phyloP scores from a whole-genome alignment of 257 asterid genomes.

The Henckelia pumila region DNA sequence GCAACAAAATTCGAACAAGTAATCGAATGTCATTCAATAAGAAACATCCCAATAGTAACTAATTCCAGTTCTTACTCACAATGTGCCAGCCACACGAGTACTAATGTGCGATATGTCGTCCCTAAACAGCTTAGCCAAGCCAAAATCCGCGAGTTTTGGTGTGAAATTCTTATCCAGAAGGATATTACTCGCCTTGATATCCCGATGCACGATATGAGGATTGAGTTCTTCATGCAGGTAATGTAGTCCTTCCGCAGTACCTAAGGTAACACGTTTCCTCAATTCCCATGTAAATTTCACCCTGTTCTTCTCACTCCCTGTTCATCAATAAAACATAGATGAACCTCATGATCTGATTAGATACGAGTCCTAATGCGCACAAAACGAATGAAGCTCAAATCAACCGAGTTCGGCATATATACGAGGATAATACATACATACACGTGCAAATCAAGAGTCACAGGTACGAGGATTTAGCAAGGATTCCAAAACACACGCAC shows the following conservation, averaged over 20 bases:
- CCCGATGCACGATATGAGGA: slow-evolving; percentile 75
- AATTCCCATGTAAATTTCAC: slow-evolving; percentile 49
- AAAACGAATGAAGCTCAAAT: too few species aligned
- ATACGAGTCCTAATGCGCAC: background rate
- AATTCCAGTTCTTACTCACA: slow-evolving; percentile 42
- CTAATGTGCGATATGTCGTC: slow-evolving; percentile 62
- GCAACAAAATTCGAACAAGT: slow-evolving; percentile 1
- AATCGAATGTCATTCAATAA: too few species aligned
- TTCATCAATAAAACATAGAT: slow-evolving; percentile 10
- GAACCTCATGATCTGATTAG: background rate
- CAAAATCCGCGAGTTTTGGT: slow-evolving; percentile 77
- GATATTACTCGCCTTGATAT: too few species aligned
- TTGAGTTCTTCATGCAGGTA: slow-evolving; percentile 69
- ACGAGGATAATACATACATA: background rate
- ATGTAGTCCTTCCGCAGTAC: slow-evolving; percentile 60
- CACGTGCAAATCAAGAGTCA: background rate
- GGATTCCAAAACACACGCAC: background rate
- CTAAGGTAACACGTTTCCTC: slow-evolving; percentile 49
- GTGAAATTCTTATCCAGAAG: slow-evolving; percentile 60
- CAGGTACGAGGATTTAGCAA: background rate
- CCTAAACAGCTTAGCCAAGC: slow-evolving; percentile 60
- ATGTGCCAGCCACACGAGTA: slow-evolving; percentile 85
- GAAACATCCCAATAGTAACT: background rate
- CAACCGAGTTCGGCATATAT: too few species aligned
- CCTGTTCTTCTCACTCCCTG: slow-evolving; percentile 61